Conservation (phyloP, 257 asterid species). For the Solanum okadae region DNA sequence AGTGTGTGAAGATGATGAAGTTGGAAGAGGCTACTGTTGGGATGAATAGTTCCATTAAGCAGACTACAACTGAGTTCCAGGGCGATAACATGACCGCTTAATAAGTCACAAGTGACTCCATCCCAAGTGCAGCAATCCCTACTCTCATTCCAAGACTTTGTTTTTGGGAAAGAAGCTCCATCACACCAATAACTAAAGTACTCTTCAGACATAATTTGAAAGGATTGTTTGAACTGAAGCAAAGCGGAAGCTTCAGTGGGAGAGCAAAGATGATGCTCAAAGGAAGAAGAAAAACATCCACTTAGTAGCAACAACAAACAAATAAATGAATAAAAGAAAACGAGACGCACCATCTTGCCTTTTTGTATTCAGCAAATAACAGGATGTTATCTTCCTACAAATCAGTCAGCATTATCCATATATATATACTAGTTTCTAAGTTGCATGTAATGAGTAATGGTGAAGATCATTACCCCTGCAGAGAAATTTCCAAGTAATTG, state of each 20-base stretch:
- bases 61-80: background rate
- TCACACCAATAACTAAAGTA: too few relatives aligned
- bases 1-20: background rate
- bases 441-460: too few relatives aligned
- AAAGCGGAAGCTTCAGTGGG: background rate
- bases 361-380: background rate
- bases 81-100: background rate
- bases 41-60: background rate
- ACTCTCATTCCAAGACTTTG: background rate
- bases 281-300: background rate
- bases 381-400: background rate
- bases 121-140: background rate
- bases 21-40: background rate
- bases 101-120: background rate
- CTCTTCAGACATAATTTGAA: background rate
- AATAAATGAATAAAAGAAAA: background rate
- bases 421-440: too few relatives aligned
- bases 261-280: background rate
- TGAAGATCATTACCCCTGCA: too few relatives aligned
- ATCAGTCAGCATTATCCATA: background rate
- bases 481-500: too few relatives aligned
- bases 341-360: fast-evolving
- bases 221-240: background rate
- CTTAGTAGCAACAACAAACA: background rate
- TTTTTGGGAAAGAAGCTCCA: background rate